Base-by-base conservation (phyloP, 305 asterid species). In the Solanum hybrid region DNA sequence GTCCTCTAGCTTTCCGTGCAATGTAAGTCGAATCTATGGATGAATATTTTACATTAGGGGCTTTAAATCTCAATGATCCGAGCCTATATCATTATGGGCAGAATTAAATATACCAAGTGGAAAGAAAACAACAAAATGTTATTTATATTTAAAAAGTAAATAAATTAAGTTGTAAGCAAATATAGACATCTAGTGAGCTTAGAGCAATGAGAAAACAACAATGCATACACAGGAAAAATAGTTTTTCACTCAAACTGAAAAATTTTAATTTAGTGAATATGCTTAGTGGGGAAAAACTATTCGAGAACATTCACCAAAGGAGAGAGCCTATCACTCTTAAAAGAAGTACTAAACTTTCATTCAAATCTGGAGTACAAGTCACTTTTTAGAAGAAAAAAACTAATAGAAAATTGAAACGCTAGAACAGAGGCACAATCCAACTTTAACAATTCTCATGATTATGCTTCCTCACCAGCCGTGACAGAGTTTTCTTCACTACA, bases 21-120 rank as follows among this genome's bases (percentile, higher is more conserved):
- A 14, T 45, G 60, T 45, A 45, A 17, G 66, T 17, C 5, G 9
- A 56, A 56, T 56, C 10, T 7, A 19, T 19, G 24, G 24, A 56
- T 56, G 10, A 56, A 9, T 3, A 56, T 56, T 56, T 56, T 17
- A 56, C 69, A 56, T 6, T 56, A 56, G 69, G 69, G 69, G 24
- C 69, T 14, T 51, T 51, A 51, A 51, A 51, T 51, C 22, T 51
- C 64, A 51, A 51, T 51, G 10, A 56, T 19, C 24, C 4, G 10
- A 56, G 26, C 89, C 98, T 96, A 92, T 75, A 92, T 37, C 85
- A 85, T 88, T 86, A 90, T 13, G 87, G 71, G 69, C 31, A 69
- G 42, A 91, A 90, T 90, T 90, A 87, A 45, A 10, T 35, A 56
- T 77, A 78, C 17, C 37, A 34, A 78, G 27, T 4, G 17, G 5